Conservation (phyloP, 345 rosid species). For the Pistacia atlantica region DNA sequence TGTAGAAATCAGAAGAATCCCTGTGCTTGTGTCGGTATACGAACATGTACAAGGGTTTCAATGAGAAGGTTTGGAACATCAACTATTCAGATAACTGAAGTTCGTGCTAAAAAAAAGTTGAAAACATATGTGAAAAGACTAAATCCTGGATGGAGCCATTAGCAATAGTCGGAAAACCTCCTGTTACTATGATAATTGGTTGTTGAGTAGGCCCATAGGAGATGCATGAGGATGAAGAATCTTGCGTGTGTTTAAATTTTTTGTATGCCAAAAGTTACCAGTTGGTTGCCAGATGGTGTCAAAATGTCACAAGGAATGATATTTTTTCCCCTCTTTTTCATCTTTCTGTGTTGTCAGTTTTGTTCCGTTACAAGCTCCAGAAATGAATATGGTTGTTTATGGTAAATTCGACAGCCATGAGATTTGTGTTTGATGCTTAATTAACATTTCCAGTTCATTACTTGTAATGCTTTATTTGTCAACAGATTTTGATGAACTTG, state of each 20-base stretch:
- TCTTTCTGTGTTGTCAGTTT: background rate
- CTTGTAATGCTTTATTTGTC: background rate
- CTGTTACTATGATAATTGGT: background rate
- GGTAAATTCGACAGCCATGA: background rate
- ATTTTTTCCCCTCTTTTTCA: background rate
- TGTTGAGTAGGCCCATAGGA: background rate
- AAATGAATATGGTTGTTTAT: no score
- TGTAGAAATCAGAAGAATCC: background rate
- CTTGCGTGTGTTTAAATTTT: background rate
- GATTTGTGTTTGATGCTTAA: background rate
- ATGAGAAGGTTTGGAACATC: no score
- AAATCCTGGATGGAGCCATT: background rate
- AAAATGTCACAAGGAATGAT: background rate
- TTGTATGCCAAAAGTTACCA: background rate
- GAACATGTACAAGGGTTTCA: background rate
- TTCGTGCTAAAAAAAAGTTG: background rate
- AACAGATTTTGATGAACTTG: background rate
- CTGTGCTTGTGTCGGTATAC: background rate
- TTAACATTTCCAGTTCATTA: background rate
- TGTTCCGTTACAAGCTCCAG: background rate
- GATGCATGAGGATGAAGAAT: background rate
- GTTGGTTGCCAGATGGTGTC: background rate
- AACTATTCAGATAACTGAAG: no score
- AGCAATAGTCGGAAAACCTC: background rate
- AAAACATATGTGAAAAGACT: background rate